Evolutionary conservation across 495 filamentous ascomycete genomes (phyloP).

Genomic region (Neurospora sp.): DNA sequence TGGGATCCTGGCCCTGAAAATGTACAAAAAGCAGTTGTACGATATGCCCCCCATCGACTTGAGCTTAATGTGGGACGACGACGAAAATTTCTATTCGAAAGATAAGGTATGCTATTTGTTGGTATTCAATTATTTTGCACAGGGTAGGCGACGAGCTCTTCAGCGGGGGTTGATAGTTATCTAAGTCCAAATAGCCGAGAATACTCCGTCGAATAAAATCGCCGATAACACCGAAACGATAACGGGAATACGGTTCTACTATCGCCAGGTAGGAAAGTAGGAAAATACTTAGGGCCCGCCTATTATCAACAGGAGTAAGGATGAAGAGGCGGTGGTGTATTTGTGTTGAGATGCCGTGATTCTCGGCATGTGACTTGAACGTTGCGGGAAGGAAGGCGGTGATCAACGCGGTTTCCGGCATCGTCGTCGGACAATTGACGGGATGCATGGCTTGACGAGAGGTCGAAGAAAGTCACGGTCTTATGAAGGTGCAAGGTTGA

Average conservation of each 20-base stretch:
- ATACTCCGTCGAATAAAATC: neutral
- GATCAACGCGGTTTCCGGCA: neutral
- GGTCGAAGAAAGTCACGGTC: no score
- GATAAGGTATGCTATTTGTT: neutral
- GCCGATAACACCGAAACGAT: neutral
- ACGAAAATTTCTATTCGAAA: neutral
- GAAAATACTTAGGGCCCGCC: neutral
- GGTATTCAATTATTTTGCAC: neutral
- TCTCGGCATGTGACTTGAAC: neutral
- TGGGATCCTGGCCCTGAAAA: neutral
- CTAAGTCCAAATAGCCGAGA: neutral
- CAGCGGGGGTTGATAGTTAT: neutral
- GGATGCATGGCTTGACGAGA: no score
- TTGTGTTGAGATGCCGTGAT: neutral
- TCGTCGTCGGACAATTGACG: no score
- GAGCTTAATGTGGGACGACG: neutral
- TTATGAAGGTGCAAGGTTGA: no score
- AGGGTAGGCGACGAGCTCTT: neutral
- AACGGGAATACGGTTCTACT: neutral
- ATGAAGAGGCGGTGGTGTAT: neutral
- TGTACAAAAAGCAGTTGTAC: neutral
- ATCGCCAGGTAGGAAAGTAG: neutral
- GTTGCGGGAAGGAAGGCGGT: neutral
- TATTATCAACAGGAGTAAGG: neutral
- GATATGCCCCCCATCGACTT: neutral